These are phyloP conservation scores for Syzygium syzygioides DNA, from an alignment of 441 rosid species.

Conservation along the genomic window DNA sequence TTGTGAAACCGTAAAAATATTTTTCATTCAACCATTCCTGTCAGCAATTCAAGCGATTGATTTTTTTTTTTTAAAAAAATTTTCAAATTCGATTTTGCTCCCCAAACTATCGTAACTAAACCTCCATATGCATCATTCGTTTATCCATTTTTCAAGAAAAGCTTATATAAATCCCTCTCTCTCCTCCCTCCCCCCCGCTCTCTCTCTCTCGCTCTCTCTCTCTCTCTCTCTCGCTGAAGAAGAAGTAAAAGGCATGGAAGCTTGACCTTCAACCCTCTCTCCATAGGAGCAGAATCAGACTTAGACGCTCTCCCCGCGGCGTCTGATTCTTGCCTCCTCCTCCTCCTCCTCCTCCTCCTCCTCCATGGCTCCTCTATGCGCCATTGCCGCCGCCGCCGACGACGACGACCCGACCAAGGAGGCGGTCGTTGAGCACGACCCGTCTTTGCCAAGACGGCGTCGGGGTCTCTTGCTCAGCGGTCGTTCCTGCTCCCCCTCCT, in stretches of 20 bases:
- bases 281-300: neutral
- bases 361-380: neutral
- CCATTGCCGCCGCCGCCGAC: neutral
- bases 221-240: neutral
- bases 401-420: neutral
- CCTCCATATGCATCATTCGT: neutral
- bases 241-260: neutral
- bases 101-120: neutral
- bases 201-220: neutral
- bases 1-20: too few relatives aligned
- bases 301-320: neutral
- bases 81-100: neutral
- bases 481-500: neutral
- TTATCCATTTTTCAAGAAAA: neutral
- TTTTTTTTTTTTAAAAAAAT: too few relatives aligned
- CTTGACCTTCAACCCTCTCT: neutral
- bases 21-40: too few relatives aligned
- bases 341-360: conserved; percentile 21
- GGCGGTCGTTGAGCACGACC: neutral
- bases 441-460: neutral
- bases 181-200: neutral
- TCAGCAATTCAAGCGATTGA: too few relatives aligned
- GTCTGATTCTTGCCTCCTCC: conserved; percentile 27
- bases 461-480: conserved; percentile 17
- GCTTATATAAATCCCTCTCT: neutral